Evolutionary conservation across 2,329 filamentous ascomycete species (phyloP).

Genomic region (Arthrobotrys sinensis): DNA sequence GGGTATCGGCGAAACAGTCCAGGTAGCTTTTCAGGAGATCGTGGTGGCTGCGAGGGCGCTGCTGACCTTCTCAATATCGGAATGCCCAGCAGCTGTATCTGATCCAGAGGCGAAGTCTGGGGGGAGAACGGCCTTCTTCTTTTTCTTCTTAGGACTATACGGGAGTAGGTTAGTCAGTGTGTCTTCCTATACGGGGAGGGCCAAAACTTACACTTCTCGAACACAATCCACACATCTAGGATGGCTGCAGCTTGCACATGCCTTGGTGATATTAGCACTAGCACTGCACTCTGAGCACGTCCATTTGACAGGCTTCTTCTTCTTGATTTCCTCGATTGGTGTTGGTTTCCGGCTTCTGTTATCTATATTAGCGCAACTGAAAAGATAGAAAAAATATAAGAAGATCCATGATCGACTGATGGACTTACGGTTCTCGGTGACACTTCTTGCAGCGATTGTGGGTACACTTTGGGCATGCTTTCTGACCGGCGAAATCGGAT

Average conservation of each 20-base stretch:
- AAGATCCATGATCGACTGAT: not conserved
- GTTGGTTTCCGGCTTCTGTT: slow-evolving; percentile 42
- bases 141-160: slow-evolving; percentile 52
- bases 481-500: slow-evolving; percentile 75
- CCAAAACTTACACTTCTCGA: slow-evolving; percentile 45
- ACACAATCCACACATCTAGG: slow-evolving; percentile 50
- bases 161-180: not conserved
- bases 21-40: slow-evolving; percentile 37
- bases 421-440: slow-evolving; percentile 82
- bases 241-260: slow-evolving; percentile 45
- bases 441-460: slow-evolving; percentile 85
- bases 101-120: slow-evolving; percentile 27
- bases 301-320: slow-evolving; percentile 53
- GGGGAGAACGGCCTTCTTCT: slow-evolving; percentile 48
- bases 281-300: slow-evolving; percentile 49
- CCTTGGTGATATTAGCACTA: slow-evolving; percentile 37
- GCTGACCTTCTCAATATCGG: slow-evolving; percentile 48
- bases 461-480: slow-evolving; percentile 78
- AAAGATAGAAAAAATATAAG: not conserved
- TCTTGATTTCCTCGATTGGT: slow-evolving; percentile 41
- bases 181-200: not conserved
- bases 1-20: not conserved
- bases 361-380: not conserved
- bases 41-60: slow-evolving; percentile 50
- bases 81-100: slow-evolving; percentile 25